Evolutionary conservation across 768 basidiomycete species (phyloP).

Genomic region (Macrolepiota dolichaula): DNA sequence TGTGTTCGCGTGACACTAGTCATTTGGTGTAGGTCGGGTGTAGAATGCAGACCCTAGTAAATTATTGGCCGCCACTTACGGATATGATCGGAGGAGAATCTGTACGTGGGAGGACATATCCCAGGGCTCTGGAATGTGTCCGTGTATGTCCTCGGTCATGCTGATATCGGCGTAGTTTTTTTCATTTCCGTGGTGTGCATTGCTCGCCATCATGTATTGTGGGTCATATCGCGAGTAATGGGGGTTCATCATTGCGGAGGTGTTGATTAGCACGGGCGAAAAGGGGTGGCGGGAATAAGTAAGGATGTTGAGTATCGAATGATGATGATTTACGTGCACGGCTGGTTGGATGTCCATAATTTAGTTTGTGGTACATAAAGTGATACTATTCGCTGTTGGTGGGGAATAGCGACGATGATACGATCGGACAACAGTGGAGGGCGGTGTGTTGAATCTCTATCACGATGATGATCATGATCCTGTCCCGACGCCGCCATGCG

Average conservation of each 20-base stretch:
- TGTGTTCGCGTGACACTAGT: neutral
- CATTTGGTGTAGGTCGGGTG: neutral
- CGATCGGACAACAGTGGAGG: neutral
- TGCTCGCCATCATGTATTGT: neutral
- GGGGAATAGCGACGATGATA: too few species aligned
- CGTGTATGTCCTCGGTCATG: slow-evolving; percentile 1
- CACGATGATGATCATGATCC: neutral
- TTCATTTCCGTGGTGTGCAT: slow-evolving; percentile 7
- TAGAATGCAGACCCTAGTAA: neutral
- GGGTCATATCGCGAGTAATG: neutral
- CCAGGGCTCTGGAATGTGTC: neutral
- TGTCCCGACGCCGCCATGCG: slow-evolving; percentile 9
- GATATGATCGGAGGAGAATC: neutral
- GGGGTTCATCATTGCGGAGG: neutral
- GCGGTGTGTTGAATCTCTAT: neutral
- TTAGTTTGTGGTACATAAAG: neutral
- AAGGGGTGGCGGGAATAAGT: neutral
- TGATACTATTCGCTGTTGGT: too few species aligned
- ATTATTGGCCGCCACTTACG: neutral
- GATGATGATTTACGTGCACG: neutral
- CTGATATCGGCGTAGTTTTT: neutral
- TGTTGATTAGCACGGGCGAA: neutral
- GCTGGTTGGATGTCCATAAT: neutral
- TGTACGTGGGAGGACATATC: neutral
- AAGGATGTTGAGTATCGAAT: neutral